phyloP scores from a whole-genome alignment of 2,329 filamentous ascomycete species.

The Botrytis aclada region DNA sequence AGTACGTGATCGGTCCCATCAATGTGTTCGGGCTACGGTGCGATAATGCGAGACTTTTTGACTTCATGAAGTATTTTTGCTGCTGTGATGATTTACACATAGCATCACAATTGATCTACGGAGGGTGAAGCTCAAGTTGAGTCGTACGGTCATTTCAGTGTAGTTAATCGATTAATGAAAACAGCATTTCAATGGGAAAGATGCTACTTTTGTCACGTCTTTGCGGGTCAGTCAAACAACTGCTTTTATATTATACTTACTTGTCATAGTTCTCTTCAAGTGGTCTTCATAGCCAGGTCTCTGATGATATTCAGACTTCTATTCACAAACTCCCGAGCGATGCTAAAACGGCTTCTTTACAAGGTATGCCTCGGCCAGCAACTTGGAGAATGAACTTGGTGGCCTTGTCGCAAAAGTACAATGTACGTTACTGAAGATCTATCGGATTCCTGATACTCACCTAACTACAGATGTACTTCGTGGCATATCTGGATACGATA shows the following conservation, averaged over 20 bases:
- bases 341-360: not conserved
- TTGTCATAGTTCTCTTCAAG: not conserved
- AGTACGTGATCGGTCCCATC: constrained; percentile 2
- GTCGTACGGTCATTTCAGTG: not conserved
- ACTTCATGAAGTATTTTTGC: not conserved
- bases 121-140: not conserved
- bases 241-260: not conserved
- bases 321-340: constrained; percentile 1
- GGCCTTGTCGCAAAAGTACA: constrained; percentile 19
- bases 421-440: not conserved
- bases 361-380: not conserved
- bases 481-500: constrained; percentile 55
- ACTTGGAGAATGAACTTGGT: constrained; percentile 19
- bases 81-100: not conserved
- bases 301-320: not conserved
- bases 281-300: not conserved
- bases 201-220: not conserved
- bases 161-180: not conserved
- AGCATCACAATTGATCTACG: not conserved
- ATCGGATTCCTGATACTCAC: constrained; percentile 5
- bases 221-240: not conserved
- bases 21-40: not conserved
- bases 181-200: not conserved
- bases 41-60: not conserved
- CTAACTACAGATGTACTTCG: constrained; percentile 53